Evolutionary conservation across 345 rosid species (phyloP).

Genomic region (Murraya paniculata): DNA sequence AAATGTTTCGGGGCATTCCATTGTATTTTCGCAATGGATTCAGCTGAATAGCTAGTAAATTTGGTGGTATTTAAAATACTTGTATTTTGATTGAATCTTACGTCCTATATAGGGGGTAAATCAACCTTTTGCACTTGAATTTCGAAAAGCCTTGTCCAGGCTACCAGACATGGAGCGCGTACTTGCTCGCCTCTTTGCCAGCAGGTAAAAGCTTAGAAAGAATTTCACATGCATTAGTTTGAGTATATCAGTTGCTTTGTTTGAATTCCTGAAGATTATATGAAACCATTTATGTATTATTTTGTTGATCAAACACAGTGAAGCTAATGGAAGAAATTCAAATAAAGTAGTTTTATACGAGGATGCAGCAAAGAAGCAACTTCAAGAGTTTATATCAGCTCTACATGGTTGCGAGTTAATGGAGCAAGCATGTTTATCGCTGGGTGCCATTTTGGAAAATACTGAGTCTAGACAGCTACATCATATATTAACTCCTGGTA

Average conservation of each 20-base stretch:
- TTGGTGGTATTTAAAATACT: background rate
- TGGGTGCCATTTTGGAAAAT: constrained; percentile 60
- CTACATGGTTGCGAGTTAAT: constrained; percentile 83
- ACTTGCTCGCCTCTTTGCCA: constrained; percentile 72
- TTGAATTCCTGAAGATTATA: background rate
- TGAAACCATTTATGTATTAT: background rate
- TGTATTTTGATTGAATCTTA: constrained; percentile 16
- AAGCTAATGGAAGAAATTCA: constrained; percentile 91
- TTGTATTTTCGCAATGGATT: background rate
- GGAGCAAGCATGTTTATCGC: constrained; percentile 75
- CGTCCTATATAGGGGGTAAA: constrained; percentile 62
- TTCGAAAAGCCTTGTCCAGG: constrained; percentile 66
- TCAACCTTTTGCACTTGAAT: constrained; percentile 60
- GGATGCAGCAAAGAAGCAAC: constrained; percentile 86
- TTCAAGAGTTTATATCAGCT: constrained; percentile 81
- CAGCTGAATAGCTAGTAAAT: background rate
- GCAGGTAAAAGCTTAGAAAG: constrained; percentile 50
- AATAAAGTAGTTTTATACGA: constrained; percentile 81
- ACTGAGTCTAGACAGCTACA: constrained; percentile 60
- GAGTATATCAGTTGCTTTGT: background rate
- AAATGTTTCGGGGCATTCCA: background rate
- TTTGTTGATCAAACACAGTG: constrained; percentile 41
- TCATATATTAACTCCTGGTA: constrained; percentile 78
- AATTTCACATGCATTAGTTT: constrained; percentile 8
- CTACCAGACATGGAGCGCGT: constrained; percentile 97